Base-by-base conservation (phyloP, 2,329 filamentous ascomycete genomes). In the Fusarium newnesense region DNA sequence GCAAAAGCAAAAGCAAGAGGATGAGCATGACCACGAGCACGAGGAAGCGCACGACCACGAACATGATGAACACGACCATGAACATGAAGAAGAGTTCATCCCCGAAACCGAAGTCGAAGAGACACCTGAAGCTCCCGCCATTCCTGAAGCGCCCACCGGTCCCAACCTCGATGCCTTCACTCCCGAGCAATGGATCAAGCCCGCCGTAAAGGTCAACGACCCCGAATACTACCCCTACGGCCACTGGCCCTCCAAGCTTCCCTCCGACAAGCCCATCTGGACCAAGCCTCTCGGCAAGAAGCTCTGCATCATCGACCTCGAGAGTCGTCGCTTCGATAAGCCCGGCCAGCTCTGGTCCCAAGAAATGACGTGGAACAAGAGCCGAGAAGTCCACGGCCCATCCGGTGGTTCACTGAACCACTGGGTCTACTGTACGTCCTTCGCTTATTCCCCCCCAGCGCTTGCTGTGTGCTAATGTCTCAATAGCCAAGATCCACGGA, bases 291-390 rank as follows among this genome's bases (percentile, higher is more conserved):
- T 85, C 39, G 81, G 82, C 60, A 77, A 83, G 72, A 78, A 83
- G 12, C 74, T 85, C 16, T 85, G 83, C 80, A 84, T 85, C 64
- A 81, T 85, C 67, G 84, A 85, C 66, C 78, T 85, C 26, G 84
- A 85, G 74, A 84, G 81, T 65, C 83, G 84, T 30, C 73, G 75
- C 5, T 85, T 85, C 64, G 71, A 79, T 34, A 75, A 76, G 46
- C 68, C 80, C 4, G 80, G 81, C 34, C 76, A 81, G 72, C 70
- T 84, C 39, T 85, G 83, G 57, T 78, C 79, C 3, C 50, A 77
- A 0, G 60, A 75, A 40, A 84, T 85, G 78, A 78, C 72, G 47
- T 85, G 83, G 83, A 76, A 81, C 42, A 72, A 80, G 26, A 66
- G 77, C 21, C 43, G 66, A 9, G 63, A 77, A 36, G 77, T 85